Evolutionary conservation across 768 basidiomycete genomes (phyloP), one percentile per base, ranked within the genome.

Genomic region (Zangia roseola): DNA sequence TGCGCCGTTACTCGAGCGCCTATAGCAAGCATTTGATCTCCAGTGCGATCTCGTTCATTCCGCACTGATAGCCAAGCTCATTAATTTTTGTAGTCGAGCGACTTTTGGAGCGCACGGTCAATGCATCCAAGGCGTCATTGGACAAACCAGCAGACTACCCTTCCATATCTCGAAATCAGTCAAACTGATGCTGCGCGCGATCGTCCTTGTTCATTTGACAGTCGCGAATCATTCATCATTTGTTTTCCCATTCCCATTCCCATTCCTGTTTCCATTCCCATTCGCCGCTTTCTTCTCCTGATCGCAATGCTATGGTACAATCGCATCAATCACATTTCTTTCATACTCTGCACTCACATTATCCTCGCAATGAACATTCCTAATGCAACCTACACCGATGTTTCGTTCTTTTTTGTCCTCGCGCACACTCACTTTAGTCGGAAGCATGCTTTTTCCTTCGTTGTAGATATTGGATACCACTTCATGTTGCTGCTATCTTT

Each of bases 21-120:
- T 86, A 88, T 65, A 86, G 79, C 71, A 90, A 89, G 70, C 91
- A 93, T 61, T 78, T 94, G 43, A 75, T 78, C 43, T 82, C 90
- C 35, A 90, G 90, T 91, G 66, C 52, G 90, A 62, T 6, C 25
- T 19, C 41, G 17, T 30, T 43, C 36, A 40, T 21, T 48, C n/a
- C 5, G 19, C 6, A 16, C n/a, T 21, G 20, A 30, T 26, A 43
- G 23, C 34, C 24, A 34, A 35, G 41, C 58, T 58, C 14, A 65
- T 50, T 16, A 21, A 17, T 6, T 37, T 10, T 14, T 43, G 17
- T 40, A 89, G 87, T 90, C 54, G 88, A 89, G 62, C 82, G 86
- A 21, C 71, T 88, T 24, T 68, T 87, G 46, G 80, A 83, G 60
- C 81, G 79, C 57, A 74, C 73, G 25, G 59, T 71, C 40, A 67